These are phyloP conservation scores for Nicotiana noctiflora DNA, from an alignment of 257 asterid species.

Conservation along the genomic window DNA sequence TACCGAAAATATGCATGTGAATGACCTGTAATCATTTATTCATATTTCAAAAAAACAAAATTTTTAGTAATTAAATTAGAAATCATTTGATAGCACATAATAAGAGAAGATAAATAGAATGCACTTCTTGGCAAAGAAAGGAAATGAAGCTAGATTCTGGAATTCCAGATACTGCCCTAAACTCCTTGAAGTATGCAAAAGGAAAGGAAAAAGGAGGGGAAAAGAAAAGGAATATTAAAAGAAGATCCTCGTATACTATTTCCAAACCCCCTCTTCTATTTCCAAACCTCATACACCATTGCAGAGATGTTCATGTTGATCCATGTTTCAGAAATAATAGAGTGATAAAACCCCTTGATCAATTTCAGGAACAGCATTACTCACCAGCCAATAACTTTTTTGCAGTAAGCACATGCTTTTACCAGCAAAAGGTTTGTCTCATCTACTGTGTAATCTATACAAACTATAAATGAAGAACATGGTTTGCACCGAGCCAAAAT, in stretches of 20 bases:
- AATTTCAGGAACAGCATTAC: background rate
- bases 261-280: background rate
- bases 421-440: background rate
- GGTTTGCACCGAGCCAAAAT: background rate
- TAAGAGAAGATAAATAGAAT: background rate
- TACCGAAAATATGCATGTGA: slow-evolving; percentile 71
- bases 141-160: background rate
- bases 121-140: background rate
- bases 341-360: background rate
- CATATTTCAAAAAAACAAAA: background rate
- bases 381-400: background rate
- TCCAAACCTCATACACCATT: background rate
- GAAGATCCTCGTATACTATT: background rate
- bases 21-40: slow-evolving; percentile 49
- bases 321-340: background rate
- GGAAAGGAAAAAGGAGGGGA: background rate
- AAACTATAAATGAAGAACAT: background rate
- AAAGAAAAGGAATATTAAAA: background rate
- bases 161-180: background rate
- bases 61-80: background rate
- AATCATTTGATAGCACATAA: background rate
- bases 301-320: background rate
- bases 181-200: background rate
- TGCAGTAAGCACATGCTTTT: background rate
- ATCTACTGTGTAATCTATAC: background rate